These are phyloP conservation scores for Saccharomyces cerevisiae DNA, from an alignment of 805 yeast species.

Conservation along the genomic window DNA sequence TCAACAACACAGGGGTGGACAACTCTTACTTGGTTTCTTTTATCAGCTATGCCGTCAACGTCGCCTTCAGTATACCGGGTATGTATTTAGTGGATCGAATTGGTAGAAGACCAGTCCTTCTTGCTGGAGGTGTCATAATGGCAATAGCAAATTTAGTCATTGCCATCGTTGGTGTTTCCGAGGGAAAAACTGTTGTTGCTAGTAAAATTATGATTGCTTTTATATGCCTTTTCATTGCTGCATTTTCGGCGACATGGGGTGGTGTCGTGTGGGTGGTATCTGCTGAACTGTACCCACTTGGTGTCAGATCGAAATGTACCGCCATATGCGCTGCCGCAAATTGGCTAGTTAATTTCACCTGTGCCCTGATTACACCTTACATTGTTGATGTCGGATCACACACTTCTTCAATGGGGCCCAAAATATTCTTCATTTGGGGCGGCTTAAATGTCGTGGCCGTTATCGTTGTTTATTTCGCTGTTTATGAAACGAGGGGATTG, in stretches of 20 bases:
- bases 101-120: constrained; percentile 66
- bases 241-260: constrained; percentile 79
- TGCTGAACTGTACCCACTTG: constrained; percentile 59
- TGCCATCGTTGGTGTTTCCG: constrained; percentile 51
- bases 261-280: constrained; percentile 72
- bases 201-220: constrained; percentile 54
- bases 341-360: constrained; percentile 70
- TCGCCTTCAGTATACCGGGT: constrained; percentile 75
- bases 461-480: constrained; percentile 53
- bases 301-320: constrained; percentile 70
- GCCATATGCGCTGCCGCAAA: constrained; percentile 70
- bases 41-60: constrained; percentile 74
- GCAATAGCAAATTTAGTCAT: constrained; percentile 53
- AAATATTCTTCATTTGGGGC: constrained; percentile 77
- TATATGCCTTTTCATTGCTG: constrained; percentile 65
- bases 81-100: constrained; percentile 65
- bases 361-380: constrained; percentile 70
- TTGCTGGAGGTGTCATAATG: constrained; percentile 76
- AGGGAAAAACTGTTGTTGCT: constrained; percentile 32
- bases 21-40: constrained; percentile 67
- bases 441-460: constrained; percentile 53
- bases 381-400: constrained; percentile 59
- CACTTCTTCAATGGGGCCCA: constrained; percentile 61
- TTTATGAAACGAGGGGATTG: constrained; percentile 74
- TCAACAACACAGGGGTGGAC: constrained; percentile 55